A percentile compares a stretch with the other conserved stretches of the same genome.
Conservation (phyloP, 1,139 yeast species). For the Nematodospora anomalae region DNA sequence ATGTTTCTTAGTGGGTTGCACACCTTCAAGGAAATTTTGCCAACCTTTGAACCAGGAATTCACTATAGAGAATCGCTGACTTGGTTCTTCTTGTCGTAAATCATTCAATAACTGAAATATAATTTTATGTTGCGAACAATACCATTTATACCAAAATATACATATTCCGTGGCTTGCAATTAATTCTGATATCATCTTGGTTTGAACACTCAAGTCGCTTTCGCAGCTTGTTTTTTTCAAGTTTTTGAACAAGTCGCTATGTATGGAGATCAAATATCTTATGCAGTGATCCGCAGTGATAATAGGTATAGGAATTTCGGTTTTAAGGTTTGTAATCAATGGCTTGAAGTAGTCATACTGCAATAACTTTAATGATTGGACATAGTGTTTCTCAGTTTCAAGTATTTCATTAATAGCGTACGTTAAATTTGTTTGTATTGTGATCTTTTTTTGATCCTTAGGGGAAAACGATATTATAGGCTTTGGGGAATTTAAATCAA, state of each 20-base stretch:
- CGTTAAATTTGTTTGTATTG: slow-evolving; percentile 25
- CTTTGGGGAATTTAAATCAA: slow-evolving; percentile 24
- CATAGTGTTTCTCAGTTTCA: slow-evolving; percentile 47
- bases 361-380: slow-evolving; percentile 42
- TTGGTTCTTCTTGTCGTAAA: neutral
- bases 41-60: slow-evolving; percentile 29
- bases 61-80: neutral
- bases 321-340: slow-evolving; percentile 20
- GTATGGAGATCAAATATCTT: slow-evolving; percentile 24
- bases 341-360: slow-evolving; percentile 36
- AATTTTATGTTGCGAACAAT: slow-evolving; percentile 9
- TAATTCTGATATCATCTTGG: slow-evolving; percentile 1
- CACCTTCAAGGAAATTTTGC: slow-evolving; percentile 42
- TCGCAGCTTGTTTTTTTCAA: slow-evolving; percentile 12
- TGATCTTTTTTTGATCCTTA: slow-evolving; percentile 6
- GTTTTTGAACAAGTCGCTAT: slow-evolving; percentile 21
- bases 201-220: neutral
- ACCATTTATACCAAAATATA: slow-evolving; percentile 13
- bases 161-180: slow-evolving; percentile 11
- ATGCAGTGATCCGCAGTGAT: slow-evolving; percentile 22
- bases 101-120: slow-evolving; percentile 4
- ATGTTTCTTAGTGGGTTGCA: slow-evolving; percentile 32
- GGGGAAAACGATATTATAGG: slow-evolving; percentile 23
- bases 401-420: slow-evolving; percentile 47
- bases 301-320: slow-evolving; percentile 29